Base-by-base conservation (phyloP, 2,329 filamentous ascomycete genomes). In the Teratosphaeria epicoccoides region DNA sequence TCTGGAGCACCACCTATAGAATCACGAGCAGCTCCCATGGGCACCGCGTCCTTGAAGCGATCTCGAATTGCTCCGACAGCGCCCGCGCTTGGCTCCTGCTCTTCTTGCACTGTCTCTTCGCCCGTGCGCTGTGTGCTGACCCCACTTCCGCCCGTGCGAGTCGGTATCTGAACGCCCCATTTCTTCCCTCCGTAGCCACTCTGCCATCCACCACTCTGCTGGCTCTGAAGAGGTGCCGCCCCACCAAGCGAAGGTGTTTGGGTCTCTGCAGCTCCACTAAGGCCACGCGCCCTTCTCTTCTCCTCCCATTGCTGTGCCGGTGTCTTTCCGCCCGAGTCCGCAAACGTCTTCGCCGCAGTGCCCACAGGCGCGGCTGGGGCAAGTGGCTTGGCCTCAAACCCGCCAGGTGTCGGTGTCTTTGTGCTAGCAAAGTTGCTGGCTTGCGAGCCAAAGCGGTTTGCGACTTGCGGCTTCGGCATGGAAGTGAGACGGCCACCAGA, bases 291-390 rank as follows among this genome's bases (percentile, higher is more conserved):
- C 55, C 83, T 84, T 75, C 97, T 97, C 75, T 90, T 95, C 75
- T 98, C 93, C 0, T 91, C 91, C 93, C 93, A 98, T 29, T 95
- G 73, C 69, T 98, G 93, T 25, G 93, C 90, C 6, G 93, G 93
- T 4, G 93, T 97, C 76, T 97, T 98, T 56, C 93, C 93, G 57
- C 87, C 90, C 68, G 94, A 77, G 59, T 96, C 90, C 14, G 93
- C 93, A 73, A 97, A 98, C 0, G 89, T 95, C 63, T 88, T 84
- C 71, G 88, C 94, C 33, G 90, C 89, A 58, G 82, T 78, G 24
- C 88, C 89, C 24, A 95, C 77, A 5, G 85, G 82, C 20, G 82
- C 71, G 23, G 80, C 67, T 11, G 63, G 51, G 24, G 81, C 74
- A 7, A 77, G 68, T n/a, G 81, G 70, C 55, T 84, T 83, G 11